Conservation (phyloP, 192 early-diverging fungal genomes). For the Entomortierella parvispora region DNA sequence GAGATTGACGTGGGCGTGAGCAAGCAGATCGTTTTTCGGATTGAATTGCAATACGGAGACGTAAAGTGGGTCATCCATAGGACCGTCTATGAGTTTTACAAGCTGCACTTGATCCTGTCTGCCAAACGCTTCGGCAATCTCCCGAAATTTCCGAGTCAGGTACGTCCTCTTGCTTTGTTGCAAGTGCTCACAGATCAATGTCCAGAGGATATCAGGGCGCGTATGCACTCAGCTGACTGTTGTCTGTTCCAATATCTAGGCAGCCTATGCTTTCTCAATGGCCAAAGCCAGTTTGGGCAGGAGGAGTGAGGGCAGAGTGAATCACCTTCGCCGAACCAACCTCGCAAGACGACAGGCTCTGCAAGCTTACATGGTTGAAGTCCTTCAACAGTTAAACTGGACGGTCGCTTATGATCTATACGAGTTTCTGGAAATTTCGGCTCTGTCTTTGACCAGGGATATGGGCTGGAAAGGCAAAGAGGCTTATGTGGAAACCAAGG, state of each 20-base stretch:
- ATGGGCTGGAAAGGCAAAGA: conserved; percentile 91
- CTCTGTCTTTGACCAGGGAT: conserved; percentile 76
- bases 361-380: conserved; percentile 67
- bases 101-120: conserved; percentile 67
- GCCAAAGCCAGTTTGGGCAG: conserved; percentile 34
- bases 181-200: background rate
- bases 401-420: conserved; percentile 74
- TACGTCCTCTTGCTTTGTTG: background rate
- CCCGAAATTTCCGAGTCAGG: conserved; percentile 44
- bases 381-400: conserved; percentile 68
- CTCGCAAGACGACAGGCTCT: conserved; percentile 66
- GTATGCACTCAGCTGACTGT: background rate
- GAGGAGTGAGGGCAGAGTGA: conserved; percentile 23
- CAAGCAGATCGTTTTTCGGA: conserved; percentile 70
- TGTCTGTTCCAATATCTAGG: conserved; percentile 1
- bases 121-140: conserved; percentile 35
- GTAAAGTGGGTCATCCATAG: conserved; percentile 80
- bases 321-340: conserved; percentile 48
- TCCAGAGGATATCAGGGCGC: background rate
- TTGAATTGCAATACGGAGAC: conserved; percentile 81
- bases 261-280: conserved; percentile 22
- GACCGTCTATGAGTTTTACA: conserved; percentile 73
- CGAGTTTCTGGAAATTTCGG: conserved; percentile 79
- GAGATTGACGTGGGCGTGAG: conserved; percentile 41
- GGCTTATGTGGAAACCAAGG: conserved; percentile 73